A percentile compares a stretch with the other conserved stretches of the same genome.
Conservation (phyloP, 495 filamentous ascomycete genomes). For the Immersiella caudata region DNA sequence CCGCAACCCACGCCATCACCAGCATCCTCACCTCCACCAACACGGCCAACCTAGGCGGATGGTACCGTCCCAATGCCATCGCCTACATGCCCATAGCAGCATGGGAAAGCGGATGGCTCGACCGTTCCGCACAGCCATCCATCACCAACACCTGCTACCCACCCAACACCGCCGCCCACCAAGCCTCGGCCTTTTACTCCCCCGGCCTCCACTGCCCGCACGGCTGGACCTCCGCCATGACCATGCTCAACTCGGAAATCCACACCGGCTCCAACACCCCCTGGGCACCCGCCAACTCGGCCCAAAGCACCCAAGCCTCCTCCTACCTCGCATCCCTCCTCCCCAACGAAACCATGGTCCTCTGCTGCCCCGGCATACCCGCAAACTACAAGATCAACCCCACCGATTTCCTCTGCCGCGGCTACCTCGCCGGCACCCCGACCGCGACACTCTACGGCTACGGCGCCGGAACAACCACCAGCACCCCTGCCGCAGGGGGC, state of each 20-base stretch:
- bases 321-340: background rate
- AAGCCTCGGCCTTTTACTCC: background rate
- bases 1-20: background rate
- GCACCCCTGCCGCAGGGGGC: too few relatives aligned
- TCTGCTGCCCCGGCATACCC: background rate
- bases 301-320: background rate
- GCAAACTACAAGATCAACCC: too few relatives aligned
- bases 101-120: background rate
- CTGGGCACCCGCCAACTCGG: background rate
- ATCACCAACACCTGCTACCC: slow-evolving; percentile 1
- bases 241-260: background rate
- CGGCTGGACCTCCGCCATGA: slow-evolving; percentile 5
- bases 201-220: background rate
- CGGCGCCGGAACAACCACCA: too few relatives aligned
- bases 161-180: background rate
- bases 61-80: background rate
- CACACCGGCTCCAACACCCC: background rate
- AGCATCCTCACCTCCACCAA: background rate
- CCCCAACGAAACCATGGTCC: background rate
- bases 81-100: background rate
- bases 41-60: background rate
- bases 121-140: background rate
- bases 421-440: too few relatives aligned
- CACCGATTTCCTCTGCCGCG: too few relatives aligned
- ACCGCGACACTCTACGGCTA: too few relatives aligned